Conservation (phyloP, 1,139 yeast species). For the Geotrichum restrictum region DNA sequence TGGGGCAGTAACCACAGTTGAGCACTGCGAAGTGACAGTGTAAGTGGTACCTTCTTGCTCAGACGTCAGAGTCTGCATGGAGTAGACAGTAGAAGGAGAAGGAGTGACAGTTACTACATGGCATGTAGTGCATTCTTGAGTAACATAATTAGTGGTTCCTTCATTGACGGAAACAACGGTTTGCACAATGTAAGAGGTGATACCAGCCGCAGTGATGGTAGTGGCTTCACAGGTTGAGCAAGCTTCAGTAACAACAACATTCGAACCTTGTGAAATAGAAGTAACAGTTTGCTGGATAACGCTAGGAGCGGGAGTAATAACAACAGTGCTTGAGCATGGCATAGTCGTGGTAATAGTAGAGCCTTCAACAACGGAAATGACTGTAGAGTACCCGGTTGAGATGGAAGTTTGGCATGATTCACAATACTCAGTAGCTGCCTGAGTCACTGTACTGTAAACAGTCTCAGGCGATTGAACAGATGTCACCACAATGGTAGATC, state of each 20-base stretch:
- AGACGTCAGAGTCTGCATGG: background rate
- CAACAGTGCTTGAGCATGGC: background rate
- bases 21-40: conserved; percentile 1
- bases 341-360: background rate
- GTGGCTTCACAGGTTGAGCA: background rate
- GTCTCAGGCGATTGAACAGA: background rate
- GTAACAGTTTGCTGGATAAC: conserved; percentile 1
- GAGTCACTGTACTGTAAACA: background rate
- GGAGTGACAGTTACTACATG: conserved; percentile 11
- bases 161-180: conserved; percentile 1
- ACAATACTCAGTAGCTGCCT: background rate
- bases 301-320: background rate
- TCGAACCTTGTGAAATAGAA: background rate
- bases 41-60: conserved; percentile 5
- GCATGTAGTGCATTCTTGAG: conserved; percentile 10
- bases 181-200: conserved; percentile 12
- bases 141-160: background rate
- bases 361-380: background rate
- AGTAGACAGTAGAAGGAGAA: background rate
- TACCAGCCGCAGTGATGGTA: conserved; percentile 3
- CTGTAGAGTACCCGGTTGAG: background rate
- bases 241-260: background rate
- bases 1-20: conserved; percentile 9
- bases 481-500: background rate
- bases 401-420: background rate